Percentiles rank a stretch among this genome's conserved stretches.
Conservation (phyloP, 768 basidiomycete genomes). For the Phallus indusiatus region DNA sequence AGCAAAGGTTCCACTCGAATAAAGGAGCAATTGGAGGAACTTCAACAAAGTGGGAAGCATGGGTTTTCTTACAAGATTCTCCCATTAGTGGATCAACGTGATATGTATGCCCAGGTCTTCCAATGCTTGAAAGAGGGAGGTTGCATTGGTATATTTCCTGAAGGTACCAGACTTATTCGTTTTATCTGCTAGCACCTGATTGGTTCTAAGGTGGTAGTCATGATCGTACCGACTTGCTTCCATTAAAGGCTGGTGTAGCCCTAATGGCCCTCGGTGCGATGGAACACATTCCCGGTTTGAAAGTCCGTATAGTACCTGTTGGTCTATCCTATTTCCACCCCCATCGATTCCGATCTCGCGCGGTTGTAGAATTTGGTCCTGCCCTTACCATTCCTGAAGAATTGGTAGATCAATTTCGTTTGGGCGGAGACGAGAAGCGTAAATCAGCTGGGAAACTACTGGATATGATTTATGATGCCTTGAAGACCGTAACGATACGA, state of each 20-base stretch:
- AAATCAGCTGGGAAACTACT: constrained; percentile 86
- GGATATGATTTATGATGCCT: constrained; percentile 82
- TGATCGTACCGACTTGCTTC: constrained; percentile 91
- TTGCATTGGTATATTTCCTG: constrained; percentile 95
- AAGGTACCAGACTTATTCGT: constrained; percentile 47
- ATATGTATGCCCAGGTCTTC: constrained; percentile 93
- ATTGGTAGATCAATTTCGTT: constrained; percentile 81
- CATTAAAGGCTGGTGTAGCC: constrained; percentile 94
- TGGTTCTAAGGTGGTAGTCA: constrained; percentile 78
- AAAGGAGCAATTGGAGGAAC: constrained; percentile 57
- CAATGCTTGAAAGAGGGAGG: constrained; percentile 76
- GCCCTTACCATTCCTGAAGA: constrained; percentile 89
- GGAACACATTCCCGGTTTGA: constrained; percentile 77
- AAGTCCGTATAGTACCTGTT: constrained; percentile 79
- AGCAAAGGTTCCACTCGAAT: constrained; percentile 62
- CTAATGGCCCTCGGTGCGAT: constrained; percentile 98
- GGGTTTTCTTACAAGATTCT: constrained; percentile 77
- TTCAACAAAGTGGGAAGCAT: constrained; percentile 38
- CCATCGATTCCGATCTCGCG: constrained; percentile 85
- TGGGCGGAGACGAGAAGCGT: constrained; percentile 79
- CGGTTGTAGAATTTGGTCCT: constrained; percentile 92
- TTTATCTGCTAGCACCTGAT: background rate
- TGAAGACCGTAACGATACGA: constrained; percentile 93
- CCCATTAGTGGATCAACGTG: constrained; percentile 86
- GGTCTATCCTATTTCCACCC: constrained; percentile 64